These are phyloP conservation scores for Chenopodium formosanum DNA, from an alignment of 148 eudicot species.

Conservation along the genomic window DNA sequence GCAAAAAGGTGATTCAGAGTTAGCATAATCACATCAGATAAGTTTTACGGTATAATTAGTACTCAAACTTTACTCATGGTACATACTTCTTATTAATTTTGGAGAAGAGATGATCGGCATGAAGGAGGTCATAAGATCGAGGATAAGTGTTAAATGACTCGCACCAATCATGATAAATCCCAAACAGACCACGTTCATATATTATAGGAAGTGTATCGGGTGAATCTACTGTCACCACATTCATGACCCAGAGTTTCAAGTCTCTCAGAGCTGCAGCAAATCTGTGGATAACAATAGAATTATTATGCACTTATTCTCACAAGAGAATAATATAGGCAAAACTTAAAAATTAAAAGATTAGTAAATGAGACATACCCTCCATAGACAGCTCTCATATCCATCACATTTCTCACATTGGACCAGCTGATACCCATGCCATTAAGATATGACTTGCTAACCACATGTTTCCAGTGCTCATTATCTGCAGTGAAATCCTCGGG, in stretches of 20 bases:
- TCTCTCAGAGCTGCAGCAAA: conserved; percentile 78
- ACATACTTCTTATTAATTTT: conserved; percentile 53
- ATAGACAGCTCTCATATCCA: conserved; percentile 81
- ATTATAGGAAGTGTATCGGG: conserved; percentile 78
- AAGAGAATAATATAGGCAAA: neutral
- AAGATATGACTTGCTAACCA: conserved; percentile 59
- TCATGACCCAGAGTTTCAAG: conserved; percentile 76
- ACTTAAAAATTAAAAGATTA: no score
- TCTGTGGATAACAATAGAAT: conserved; percentile 32
- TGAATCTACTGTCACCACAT: conserved; percentile 60
- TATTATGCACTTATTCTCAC: neutral
- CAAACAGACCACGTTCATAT: conserved; percentile 79
- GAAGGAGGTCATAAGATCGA: conserved; percentile 80
- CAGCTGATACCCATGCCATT: conserved; percentile 70
- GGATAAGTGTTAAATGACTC: conserved; percentile 81
- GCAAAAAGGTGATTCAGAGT: neutral
- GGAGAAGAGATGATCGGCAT: conserved; percentile 77
- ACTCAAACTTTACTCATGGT: no score
- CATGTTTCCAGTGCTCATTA: conserved; percentile 64
- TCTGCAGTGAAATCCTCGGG: conserved; percentile 69
- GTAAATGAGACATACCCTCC: conserved; percentile 67
- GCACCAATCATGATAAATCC: conserved; percentile 85
- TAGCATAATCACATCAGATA: neutral
- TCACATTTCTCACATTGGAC: conserved; percentile 71
- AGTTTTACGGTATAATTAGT: neutral